phyloP scores from a whole-genome alignment of 345 rosid genomes.

The Moringa oleifera region DNA sequence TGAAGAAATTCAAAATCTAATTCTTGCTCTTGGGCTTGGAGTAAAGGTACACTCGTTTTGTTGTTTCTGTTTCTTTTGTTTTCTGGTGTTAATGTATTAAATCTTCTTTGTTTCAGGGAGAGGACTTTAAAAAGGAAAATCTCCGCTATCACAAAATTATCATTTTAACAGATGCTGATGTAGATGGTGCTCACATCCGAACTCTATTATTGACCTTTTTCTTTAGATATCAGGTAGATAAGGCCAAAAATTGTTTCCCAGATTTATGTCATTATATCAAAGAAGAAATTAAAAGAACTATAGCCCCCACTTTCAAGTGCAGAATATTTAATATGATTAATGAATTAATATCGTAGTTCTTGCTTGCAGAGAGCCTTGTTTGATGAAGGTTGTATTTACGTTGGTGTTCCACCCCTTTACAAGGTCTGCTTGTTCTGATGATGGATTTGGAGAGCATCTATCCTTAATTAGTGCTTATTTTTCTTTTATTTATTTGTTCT shows the following conservation, averaged over 20 bases:
- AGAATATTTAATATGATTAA: conserved; percentile 1
- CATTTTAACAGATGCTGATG: conserved; percentile 98
- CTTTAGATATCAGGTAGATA: conserved; percentile 90
- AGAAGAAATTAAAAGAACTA: not conserved
- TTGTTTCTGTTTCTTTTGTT: conserved; percentile 3
- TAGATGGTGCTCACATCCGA: conserved; percentile 98
- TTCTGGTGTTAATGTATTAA: conserved; percentile 8
- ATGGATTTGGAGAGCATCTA: conserved; percentile 12
- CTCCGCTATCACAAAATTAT: conserved; percentile 93
- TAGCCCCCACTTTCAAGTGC: not conserved
- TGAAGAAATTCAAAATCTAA: conserved; percentile 93
- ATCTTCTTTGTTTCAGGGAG: conserved; percentile 55
- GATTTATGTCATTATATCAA: not conserved
- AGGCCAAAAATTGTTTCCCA: conserved; percentile 2
- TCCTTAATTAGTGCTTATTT: conserved; percentile 4
- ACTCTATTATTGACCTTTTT: conserved; percentile 91
- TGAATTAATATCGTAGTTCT: conserved; percentile 17
- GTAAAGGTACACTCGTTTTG: conserved; percentile 55
- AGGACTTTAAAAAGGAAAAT: conserved; percentile 78
- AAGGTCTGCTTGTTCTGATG: conserved; percentile 44
- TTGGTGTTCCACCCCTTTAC: conserved; percentile 97
- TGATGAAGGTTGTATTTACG: conserved; percentile 89
- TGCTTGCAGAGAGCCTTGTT: conserved; percentile 73
- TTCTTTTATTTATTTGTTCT: conserved; percentile 10
- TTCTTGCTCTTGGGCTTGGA: conserved; percentile 94